Base-by-base conservation (phyloP, 176 grass and related monocot species). In the Triticum urartu region DNA sequence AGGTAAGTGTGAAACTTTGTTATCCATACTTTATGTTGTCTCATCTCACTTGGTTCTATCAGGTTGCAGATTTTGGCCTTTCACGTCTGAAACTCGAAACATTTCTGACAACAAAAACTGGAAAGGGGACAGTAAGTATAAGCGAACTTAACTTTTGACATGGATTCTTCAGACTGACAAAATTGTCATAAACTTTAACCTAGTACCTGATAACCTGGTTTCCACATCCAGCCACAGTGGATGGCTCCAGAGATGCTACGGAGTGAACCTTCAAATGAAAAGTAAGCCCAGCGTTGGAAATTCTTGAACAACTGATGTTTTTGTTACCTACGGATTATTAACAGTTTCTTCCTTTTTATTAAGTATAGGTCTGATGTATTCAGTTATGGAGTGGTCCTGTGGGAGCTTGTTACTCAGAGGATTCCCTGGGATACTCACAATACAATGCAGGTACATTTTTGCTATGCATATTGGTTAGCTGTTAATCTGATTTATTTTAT, bases 51-150 rank as follows among this genome's bases (percentile, higher is more conserved):
- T 80, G 34, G 30, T 77, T 77, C 52, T 63, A 81, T 79, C 45
- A 98, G 96, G 96, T 98, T 52, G 93, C 88, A 21, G 96, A 98
- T 82, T 98, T 98, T 87, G 93, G 96, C 72, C 93, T 98, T 87
- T 98, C 96, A 58, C 92, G 96, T 30, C 86, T 95, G 28, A 98
- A 98, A 88, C 65, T 86, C 1, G 90, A 98, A 85, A 94, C 96
- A 26, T 98, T 87, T 89, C 71, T 98, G 77, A 89, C 85, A 89
- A 95, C 93, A 32, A 95, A 94, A 94, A 82, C 76, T 42, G 96
- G 93, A 73, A 98, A 95, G 85, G 96, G 96, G 92, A 98, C 96
- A 52, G 96, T 98, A 89, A 87, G 92, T 90, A 69, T 22, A 48
- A 59, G 22, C 10, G 72, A n/a, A 17, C 13, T 22, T 65, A 81